phyloP scores from a whole-genome alignment of 495 filamentous ascomycete genomes.

The Penicillium ucsense region DNA sequence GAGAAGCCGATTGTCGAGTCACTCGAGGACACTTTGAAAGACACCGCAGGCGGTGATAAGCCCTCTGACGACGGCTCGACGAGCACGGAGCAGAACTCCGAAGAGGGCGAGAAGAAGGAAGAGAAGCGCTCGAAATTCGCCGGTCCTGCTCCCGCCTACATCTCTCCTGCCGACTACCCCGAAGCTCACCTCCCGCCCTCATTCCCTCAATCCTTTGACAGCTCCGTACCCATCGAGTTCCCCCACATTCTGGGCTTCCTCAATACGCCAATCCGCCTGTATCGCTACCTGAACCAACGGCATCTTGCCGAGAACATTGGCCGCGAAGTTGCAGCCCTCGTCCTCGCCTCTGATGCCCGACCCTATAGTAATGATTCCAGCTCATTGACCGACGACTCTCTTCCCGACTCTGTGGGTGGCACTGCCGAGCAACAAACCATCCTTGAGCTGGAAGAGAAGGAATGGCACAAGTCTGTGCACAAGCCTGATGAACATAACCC shows the following conservation, averaged over 20 bases:
- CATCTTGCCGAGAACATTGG: slow-evolving; percentile 78
- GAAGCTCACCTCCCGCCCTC: slow-evolving; percentile 47
- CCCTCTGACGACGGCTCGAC: slow-evolving; percentile 7
- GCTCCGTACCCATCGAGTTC: slow-evolving; percentile 62
- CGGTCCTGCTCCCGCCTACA: slow-evolving; percentile 48
- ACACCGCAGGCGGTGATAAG: slow-evolving; percentile 18
- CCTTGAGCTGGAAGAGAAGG: slow-evolving; percentile 67
- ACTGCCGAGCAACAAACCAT: slow-evolving; percentile 58
- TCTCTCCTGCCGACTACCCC: slow-evolving; percentile 58
- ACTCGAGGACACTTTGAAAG: slow-evolving; percentile 20
- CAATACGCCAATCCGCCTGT: slow-evolving; percentile 77
- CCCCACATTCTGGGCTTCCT: slow-evolving; percentile 91
- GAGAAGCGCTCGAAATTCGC: slow-evolving; percentile 43
- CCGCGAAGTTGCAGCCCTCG: slow-evolving; percentile 76
- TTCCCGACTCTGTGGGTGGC: slow-evolving; percentile 8
- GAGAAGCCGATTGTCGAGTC: slow-evolving; percentile 12
- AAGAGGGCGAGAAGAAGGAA: slow-evolving; percentile 34
- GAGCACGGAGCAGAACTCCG: slow-evolving; percentile 14
- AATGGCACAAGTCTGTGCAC: slow-evolving; percentile 78
- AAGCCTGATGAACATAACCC: slow-evolving; percentile 42
- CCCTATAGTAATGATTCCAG: slow-evolving; percentile 27
- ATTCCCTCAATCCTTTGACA: slow-evolving; percentile 52
- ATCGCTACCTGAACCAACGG: slow-evolving; percentile 83
- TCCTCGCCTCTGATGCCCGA: slow-evolving; percentile 54
- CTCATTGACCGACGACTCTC: slow-evolving; percentile 22